Evolutionary conservation across 2,329 filamentous ascomycete genomes (phyloP), one percentile per base, ranked within the genome.

Genomic region (Fusarium praegraminearum): DNA sequence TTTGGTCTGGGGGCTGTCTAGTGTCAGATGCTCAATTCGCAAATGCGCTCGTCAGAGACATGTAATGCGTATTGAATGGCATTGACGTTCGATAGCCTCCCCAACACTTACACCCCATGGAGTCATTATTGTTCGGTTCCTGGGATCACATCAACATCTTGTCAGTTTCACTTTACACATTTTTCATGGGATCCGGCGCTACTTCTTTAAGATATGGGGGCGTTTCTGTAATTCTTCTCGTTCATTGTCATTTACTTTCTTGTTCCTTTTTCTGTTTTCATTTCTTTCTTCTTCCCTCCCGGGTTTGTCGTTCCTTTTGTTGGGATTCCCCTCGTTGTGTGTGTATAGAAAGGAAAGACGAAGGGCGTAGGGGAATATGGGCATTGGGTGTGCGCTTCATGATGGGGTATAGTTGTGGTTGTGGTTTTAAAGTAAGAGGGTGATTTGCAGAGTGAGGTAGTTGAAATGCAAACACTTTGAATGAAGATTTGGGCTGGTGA

Each of bases 111-210:
- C 38, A 43, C 38, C 47, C 53, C 33, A 60, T 61, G 58, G 65
- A 57, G 46, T 62, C 55, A 47, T 52, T 57, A 41, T 65, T 54
- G 60, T 62, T 64, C 57, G 57, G 69, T 63, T 54, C 57, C 67
- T 59, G 72, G 57, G 57, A 69, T 69, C 56, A 65, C 46, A 65
- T 54, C 28, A 46, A 46, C 44, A 32, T 32, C 57, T 55, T 55
- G 18, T 67, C 57, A 57, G 53, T 55, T 32, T 56, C 28, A 68
- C 53, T 62, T 62, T 52, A 50, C 32, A 64, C 40, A 73, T 40
- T 67, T 30, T 65, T 73, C 64, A 75, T 75, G 66, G 71, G 68
- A 67, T 70, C 62, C 65, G 75, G 75, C 75, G 75, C 73, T 75
- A 69, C 50, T 73, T 45, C 38, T 45, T 45, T 61, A 76, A 76